Evolutionary conservation across 768 basidiomycete genomes (phyloP), one percentile per base, ranked within the genome.

Genomic region (Podaxis carcinomalis): DNA sequence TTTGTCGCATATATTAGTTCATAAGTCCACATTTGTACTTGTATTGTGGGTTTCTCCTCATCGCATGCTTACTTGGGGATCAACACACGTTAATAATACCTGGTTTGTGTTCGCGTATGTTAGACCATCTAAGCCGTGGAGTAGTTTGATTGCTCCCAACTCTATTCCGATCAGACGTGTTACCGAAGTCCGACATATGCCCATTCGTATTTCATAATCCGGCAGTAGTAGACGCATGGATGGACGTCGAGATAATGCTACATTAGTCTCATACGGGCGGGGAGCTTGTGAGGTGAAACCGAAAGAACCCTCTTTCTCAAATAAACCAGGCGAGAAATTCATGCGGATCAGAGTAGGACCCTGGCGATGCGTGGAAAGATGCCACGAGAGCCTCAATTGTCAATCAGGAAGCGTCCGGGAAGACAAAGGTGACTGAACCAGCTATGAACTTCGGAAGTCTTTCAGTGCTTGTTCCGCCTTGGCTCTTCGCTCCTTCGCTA

Each of bases 391-490:
- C 28, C 37, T 37, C 36, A 39, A 37, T 28, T 11, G 28, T n/a
- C n/a, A n/a, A n/a, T n/a, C n/a, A n/a, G 35, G 37, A 53, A 36
- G 35, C 16, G 42, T 44, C 23, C 11, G 32, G 70, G 61, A 40
- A 51, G 77, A 74, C 63, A 80, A 74, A 68, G n/a, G 78, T 9
- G 19, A 36, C 35, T 36, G 46, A 27, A 14, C 6, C 39, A 59
- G 77, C 65, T 46, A 67, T 78, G 77, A 65, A 37, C 79, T 74
- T 65, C 84, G 84, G 57, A 90, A 83, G 47, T 88, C 85, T 69
- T 80, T 80, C 72, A 81, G 77, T 23, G 80, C 88, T 61, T 83
- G 75, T 67, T 89, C 85, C 14, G 79, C 77, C 72, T 83, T 88
- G 51, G 69, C 70, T 53, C 77, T 78, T 57, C 81, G 79, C 63